Base-by-base conservation (phyloP, 2,329 filamentous ascomycete species). In the Colletotrichum lini region DNA sequence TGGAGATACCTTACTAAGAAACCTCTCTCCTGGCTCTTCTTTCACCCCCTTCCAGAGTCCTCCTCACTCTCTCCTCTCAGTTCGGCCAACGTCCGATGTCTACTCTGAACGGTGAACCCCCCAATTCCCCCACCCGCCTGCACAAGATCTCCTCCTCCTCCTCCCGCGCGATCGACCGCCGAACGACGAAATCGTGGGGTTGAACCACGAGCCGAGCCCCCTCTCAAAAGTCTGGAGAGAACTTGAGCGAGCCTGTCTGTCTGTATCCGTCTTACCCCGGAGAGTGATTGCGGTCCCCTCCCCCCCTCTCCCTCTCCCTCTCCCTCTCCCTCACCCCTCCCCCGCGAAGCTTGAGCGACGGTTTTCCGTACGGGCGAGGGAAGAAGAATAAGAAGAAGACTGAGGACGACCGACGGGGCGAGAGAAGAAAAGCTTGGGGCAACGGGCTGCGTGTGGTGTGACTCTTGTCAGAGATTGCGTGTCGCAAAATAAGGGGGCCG, bases 151-250 rank as follows among this genome's bases (percentile, higher is more conserved):
- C 30, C 30, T 30, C 57, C 40, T 30, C 57, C 40, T 49, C 57
- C 40, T 53, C 64, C 44, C 68, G 58, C 40, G 52, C 58, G 53
- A 71, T 68, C 68, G 58, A 42, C 68, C 65, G n/a, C 44, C 30
- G 63, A 63, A 68, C 68, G 58, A 68, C 68, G 45, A 59, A 71
- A 71, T 71, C 68, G 68, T 63, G 65, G 68, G 68, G 68, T 67
- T 63, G 38, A 59, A 35, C 23, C 12, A 30, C 30, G 52, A 65
- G 59, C 65, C 45, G 58, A 45, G 68, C 52, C 62, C 30, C 30
- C 30, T 30, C 30, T 30, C 30, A 30, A 56, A 49, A 66, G 23
- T 66, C 67, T 62, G 67, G 62, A 70, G 62, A 54, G 61, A 45
- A 21, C 59, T 4, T 52, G 66, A 45, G 30, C 59, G 7, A 47